These are phyloP conservation scores for Hypoxylon sp. DNA, from an alignment of 2,329 filamentous ascomycete species.

Conservation along the genomic window DNA sequence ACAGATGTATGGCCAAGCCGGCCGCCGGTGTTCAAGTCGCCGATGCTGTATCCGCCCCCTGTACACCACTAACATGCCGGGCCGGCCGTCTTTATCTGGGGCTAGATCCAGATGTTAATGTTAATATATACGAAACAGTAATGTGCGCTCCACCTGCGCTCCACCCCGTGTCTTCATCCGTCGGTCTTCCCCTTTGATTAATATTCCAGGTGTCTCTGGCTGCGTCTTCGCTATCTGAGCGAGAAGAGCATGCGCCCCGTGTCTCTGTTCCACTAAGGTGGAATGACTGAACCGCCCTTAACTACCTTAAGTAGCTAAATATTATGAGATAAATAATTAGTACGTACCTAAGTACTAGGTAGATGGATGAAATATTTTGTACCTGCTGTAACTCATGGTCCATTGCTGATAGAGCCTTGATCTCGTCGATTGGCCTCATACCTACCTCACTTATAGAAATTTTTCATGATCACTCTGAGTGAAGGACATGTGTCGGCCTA, in stretches of 20 bases:
- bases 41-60: conserved; percentile 19
- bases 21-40: conserved; percentile 5
- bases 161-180: neutral
- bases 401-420: conserved; percentile 9
- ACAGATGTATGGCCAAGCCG: conserved; percentile 8
- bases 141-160: no score
- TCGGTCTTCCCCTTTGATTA: no score
- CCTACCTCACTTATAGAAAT: no score
- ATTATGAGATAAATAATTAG: no score
- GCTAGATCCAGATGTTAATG: neutral
- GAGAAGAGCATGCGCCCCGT: conserved; percentile 1
- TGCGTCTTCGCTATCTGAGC: neutral
- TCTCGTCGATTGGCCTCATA: conserved; percentile 22
- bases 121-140: no score
- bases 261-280: conserved; percentile 5
- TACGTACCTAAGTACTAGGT: neutral
- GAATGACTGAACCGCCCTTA: neutral
- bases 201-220: no score
- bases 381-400: conserved; percentile 18
- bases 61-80: conserved; percentile 21
- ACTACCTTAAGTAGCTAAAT: neutral
- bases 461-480: neutral
- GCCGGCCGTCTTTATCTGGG: neutral
- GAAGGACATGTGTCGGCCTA: neutral
- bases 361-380: neutral